A percentile compares a stretch with the other conserved stretches of the same genome.
phyloP scores from a whole-genome alignment of 768 basidiomycete species.

The Podaxis rugospora region DNA sequence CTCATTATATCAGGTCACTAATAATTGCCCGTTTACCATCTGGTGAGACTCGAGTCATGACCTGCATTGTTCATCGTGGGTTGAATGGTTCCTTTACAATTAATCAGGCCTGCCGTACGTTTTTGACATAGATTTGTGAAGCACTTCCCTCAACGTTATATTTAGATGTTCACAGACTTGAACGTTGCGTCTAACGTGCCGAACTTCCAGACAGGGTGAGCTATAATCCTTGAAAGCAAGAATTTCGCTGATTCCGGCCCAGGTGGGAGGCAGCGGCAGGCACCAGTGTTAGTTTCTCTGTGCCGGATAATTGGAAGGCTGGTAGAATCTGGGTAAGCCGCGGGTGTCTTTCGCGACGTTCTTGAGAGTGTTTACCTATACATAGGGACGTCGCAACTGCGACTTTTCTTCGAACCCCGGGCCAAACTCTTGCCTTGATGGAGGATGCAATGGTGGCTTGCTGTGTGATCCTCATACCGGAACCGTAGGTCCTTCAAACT shows the following conservation, averaged over 20 bases:
- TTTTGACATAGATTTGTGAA: neutral
- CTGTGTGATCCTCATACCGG: slow-evolving; percentile 48
- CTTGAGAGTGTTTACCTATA: neutral
- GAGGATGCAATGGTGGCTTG: slow-evolving; percentile 69
- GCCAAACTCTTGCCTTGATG: slow-evolving; percentile 58
- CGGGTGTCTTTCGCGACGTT: neutral
- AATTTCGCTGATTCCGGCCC: neutral
- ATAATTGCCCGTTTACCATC: slow-evolving; percentile 64
- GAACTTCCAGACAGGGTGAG: slow-evolving; percentile 40
- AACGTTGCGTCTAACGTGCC: slow-evolving; percentile 46
- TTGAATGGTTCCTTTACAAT: neutral
- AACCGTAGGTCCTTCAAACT: slow-evolving; percentile 29
- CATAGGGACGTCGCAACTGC: slow-evolving; percentile 58
- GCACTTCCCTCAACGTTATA: neutral
- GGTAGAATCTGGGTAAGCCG: slow-evolving; percentile 50
- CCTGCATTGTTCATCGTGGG: neutral
- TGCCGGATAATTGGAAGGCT: slow-evolving; percentile 62
- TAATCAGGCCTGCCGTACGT: slow-evolving; percentile 33
- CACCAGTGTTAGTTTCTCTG: slow-evolving; percentile 40
- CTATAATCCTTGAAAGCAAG: neutral
- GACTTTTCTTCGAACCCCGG: slow-evolving; percentile 50
- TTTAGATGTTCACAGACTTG: slow-evolving; percentile 56
- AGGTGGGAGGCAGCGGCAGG: slow-evolving; percentile 38
- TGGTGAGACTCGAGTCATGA: slow-evolving; percentile 36
- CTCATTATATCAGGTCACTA: slow-evolving; percentile 35